A percentile compares a stretch with the other conserved stretches of the same genome.
These are phyloP conservation scores for Cryphonectria naterciae DNA, from an alignment of 2,329 filamentous ascomycete species.

Conservation along the genomic window DNA sequence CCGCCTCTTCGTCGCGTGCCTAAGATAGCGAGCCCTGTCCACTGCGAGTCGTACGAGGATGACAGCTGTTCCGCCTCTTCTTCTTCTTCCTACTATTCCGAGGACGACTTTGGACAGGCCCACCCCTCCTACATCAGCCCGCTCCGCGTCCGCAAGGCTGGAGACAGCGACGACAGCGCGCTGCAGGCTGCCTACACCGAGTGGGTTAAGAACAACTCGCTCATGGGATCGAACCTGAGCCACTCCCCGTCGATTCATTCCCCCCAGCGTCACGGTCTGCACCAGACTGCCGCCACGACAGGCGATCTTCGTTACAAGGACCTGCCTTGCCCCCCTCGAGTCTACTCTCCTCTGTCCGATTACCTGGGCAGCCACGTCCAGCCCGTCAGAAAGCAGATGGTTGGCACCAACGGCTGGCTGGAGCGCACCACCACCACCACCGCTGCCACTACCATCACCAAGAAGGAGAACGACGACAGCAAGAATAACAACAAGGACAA, in stretches of 20 bases:
- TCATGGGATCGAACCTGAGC: constrained; percentile 6
- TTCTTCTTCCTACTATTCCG: constrained; percentile 40
- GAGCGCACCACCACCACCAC: constrained; percentile 47
- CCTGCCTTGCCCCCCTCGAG: constrained; percentile 20
- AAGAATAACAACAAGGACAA: constrained; percentile 21
- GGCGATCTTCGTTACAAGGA: constrained; percentile 30
- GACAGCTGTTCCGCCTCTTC: constrained; percentile 24
- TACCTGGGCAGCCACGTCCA: constrained; percentile 47
- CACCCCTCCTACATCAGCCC: constrained; percentile 34
- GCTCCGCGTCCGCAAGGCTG: constrained; percentile 33
- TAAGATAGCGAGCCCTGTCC: constrained; percentile 8
- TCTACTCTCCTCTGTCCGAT: constrained; percentile 49
- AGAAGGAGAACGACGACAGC: constrained; percentile 25
- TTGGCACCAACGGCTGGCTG: constrained; percentile 62
- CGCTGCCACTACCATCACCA: constrained; percentile 12
- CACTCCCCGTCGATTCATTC: constrained; percentile 12
- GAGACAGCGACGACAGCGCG: constrained; percentile 23
- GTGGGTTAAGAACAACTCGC: constrained; percentile 15
- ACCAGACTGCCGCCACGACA: constrained; percentile 27
- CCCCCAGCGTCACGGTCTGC: constrained; percentile 18
- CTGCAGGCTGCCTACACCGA: constrained; percentile 16
- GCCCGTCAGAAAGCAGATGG: constrained; percentile 54
- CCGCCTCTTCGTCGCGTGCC: constrained; percentile 25
- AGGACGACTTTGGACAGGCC: constrained; percentile 32
- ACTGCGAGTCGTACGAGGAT: constrained; percentile 23